Percentiles rank a stretch among this genome's conserved stretches.
phyloP scores from a whole-genome alignment of 2,329 filamentous ascomycete species.

The Saccharata proteae region DNA sequence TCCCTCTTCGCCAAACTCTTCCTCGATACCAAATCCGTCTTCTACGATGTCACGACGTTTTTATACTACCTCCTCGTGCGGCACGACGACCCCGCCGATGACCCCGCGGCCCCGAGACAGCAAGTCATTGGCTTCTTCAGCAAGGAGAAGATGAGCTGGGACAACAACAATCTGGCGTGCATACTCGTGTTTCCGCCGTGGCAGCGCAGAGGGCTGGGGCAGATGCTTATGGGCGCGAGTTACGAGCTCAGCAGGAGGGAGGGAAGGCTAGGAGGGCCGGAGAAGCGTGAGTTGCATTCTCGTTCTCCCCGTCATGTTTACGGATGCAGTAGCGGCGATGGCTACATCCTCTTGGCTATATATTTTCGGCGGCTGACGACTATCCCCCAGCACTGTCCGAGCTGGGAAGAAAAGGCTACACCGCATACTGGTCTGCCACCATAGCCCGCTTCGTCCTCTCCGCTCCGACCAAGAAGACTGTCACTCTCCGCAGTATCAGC shows the following conservation, averaged over 20 bases:
- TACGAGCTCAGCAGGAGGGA: constrained; percentile 86
- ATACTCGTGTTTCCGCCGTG: constrained; percentile 94
- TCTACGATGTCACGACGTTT: constrained; percentile 91
- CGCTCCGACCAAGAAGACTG: constrained; percentile 32
- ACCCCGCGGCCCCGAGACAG: constrained; percentile 5
- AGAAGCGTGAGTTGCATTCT: constrained; percentile 48
- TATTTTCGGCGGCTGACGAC: constrained; percentile 3
- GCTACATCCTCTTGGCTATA: constrained; percentile 9
- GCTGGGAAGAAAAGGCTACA: constrained; percentile 71
- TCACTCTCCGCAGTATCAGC: constrained; percentile 62
- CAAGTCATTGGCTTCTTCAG: constrained; percentile 93
- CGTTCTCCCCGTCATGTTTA: background rate
- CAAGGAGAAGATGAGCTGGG: constrained; percentile 98
- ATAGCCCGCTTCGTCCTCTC: constrained; percentile 56
- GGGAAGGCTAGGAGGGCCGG: constrained; percentile 74
- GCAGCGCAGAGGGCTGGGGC: constrained; percentile 80
- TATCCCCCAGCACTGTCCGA: constrained; percentile 54
- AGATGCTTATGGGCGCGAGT: constrained; percentile 80
- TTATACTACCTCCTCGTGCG: constrained; percentile 87
- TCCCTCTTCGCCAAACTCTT: constrained; percentile 96
- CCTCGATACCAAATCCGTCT: constrained; percentile 95
- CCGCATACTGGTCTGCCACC: constrained; percentile 74
- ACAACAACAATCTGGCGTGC: constrained; percentile 94
- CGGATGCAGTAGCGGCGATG: too few species aligned
- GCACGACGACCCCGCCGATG: constrained; percentile 45